Base-by-base conservation (phyloP, 495 filamentous ascomycete genomes). In the Aspergillus olivimuriae region DNA sequence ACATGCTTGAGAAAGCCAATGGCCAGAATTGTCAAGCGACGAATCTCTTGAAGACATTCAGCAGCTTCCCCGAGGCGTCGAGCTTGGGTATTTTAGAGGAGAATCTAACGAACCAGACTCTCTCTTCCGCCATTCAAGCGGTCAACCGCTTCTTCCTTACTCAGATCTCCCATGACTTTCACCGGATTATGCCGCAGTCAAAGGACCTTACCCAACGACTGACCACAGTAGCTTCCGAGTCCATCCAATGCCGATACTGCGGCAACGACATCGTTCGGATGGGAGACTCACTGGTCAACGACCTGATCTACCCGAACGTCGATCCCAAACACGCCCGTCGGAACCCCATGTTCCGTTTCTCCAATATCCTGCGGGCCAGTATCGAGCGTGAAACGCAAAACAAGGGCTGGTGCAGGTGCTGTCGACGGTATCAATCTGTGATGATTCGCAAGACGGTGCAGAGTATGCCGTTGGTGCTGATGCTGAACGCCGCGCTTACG, bases 11-110 rank as follows among this genome's bases (percentile, higher is more conserved):
- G 51, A 97, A 95, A 56, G 91, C 91, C 5, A 81, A 83, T 52
- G 92, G 90, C 2, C 81, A 87, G 43, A 92, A 89, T 47, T 97
- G 94, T 53, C 92, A 96, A 52, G 92, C 92, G n/a, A 95, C 91
- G 1, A 99, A 99, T 57, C 79, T 99, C 51, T 66, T 96, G 26
- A 92, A 88, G 63, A 84, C 89, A 0, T 83, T 97, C 51, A 85
- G 85, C 56, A 82, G 78, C 50, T 80, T 83, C 40, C 78, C 84
- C 1, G 80, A 87, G 61, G 84, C 87, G 18, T 76, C 74, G 6
- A 81, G 74, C 15, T 55, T 89, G 39, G 82, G 84, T 7, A 64
- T 97, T 12, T 63, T 96, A 4, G 92, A 98, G 56, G 89, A 96
- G 49, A 83, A 90, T 34, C 72, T 82, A 1, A 76, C 80, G 8